A percentile compares a stretch with the other conserved stretches of the same genome.
Conservation (phyloP, 306 rosid genomes). For the Bauhinia variegata region DNA sequence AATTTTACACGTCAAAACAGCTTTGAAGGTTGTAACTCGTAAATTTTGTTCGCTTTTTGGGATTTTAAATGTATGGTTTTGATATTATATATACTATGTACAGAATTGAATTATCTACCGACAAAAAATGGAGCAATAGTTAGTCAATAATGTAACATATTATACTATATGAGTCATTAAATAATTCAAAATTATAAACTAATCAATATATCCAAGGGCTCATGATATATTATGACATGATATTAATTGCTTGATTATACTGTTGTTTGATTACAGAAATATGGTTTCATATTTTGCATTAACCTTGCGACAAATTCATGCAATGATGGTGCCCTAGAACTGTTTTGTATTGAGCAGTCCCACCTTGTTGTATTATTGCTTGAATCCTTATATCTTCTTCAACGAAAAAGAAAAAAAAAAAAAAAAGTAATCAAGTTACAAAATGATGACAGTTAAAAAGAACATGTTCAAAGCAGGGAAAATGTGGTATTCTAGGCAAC, state of each 20-base stretch:
- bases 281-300: too few relatives aligned
- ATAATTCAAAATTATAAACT: too few relatives aligned
- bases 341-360: constrained; percentile 47
- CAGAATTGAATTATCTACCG: too few relatives aligned
- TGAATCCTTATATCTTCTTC: constrained; percentile 59
- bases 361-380: constrained; percentile 56
- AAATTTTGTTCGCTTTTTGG: constrained; percentile 35
- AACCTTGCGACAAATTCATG: constrained; percentile 49
- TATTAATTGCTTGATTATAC: too few relatives aligned
- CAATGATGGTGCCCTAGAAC: constrained; percentile 52
- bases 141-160: too few relatives aligned
- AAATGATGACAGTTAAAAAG: constrained; percentile 53
- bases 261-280: too few relatives aligned
- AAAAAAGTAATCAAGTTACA: constrained; percentile 48
- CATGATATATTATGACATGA: too few relatives aligned
- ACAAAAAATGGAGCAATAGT: too few relatives aligned
- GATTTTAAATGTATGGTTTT: constrained; percentile 45
- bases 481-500: constrained; percentile 31
- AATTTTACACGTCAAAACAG: constrained; percentile 40
- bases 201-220: too few relatives aligned
- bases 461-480: constrained; percentile 50
- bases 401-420: too few relatives aligned
- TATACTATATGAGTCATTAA: too few relatives aligned
- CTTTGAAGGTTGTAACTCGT: constrained; percentile 52
- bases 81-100: constrained; percentile 34